Evolutionary conservation across 2,329 filamentous ascomycete genomes (phyloP), one percentile per base, ranked within the genome.

Genomic region (Fonsecaea nubica): DNA sequence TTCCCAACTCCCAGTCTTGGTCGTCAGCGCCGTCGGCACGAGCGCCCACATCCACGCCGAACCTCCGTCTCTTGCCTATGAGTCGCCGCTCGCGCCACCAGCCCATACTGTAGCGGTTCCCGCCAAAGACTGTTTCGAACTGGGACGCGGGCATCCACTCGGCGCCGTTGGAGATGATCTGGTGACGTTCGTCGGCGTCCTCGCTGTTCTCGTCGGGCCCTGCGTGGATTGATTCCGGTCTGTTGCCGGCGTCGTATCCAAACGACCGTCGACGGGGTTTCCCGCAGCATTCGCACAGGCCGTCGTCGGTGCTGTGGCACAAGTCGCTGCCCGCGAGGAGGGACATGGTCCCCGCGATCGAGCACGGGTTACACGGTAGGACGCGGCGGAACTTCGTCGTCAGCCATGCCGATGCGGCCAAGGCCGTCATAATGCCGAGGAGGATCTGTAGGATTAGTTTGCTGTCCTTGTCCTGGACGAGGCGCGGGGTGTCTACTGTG

Each of bases 241-340:
- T 56, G 15, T 25, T 40, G 13, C 36, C 42, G 3, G 25, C 48
- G 33, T 67, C 66, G n/a, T 58, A 53, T 10, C 65, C 66, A 32
- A 70, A 67, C 9, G 63, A 66, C 36, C 69, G 66, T 3, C 70
- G 69, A 15, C 70, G 68, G 18, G 66, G 64, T 60, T 72, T 73
- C 32, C 72, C 72, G 61, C 72, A 73, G 62, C 72, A 71, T 57
- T 73, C 70, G 55, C 70, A 73, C 8, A 71, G 52, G 15, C 69
- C 71, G 12, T 66, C 64, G 53, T 71, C 69, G 18, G 35, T 45
- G 58, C 58, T 67, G 63, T 73, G 60, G 42, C 64, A 68, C 13
- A 73, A 66, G 30, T 73, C 71, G 48, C 70, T 72, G 58, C 72
- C 72, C 13, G 72, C 72, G 9, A 73, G 64, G 33, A 73, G 69